Conservation (phyloP, 1,284 basidiomycete genomes). For the Ustilago curta region DNA sequence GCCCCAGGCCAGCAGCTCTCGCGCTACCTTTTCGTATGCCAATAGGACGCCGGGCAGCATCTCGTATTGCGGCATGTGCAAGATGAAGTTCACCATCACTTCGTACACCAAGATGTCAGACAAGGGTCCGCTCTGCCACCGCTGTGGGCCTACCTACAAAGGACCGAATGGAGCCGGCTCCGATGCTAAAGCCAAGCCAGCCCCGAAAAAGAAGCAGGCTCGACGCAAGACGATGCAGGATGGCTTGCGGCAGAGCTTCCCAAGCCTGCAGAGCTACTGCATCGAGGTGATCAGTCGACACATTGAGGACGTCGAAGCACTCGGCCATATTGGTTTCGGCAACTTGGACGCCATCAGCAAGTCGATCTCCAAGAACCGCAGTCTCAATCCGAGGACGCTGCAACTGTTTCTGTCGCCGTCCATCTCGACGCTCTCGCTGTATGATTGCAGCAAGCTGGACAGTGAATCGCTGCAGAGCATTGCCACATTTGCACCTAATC, state of each 20-base stretch:
- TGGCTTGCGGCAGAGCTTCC: conserved; percentile 71
- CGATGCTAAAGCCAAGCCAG: conserved; percentile 31
- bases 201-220: conserved; percentile 37
- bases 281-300: conserved; percentile 87
- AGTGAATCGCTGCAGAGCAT: conserved; percentile 57
- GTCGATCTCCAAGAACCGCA: conserved; percentile 85
- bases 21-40: conserved; percentile 68
- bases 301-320: conserved; percentile 88
- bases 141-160: conserved; percentile 50
- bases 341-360: conserved; percentile 65
- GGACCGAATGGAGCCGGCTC: conserved; percentile 24
- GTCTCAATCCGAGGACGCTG: conserved; percentile 80
- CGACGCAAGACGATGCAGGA: conserved; percentile 41
- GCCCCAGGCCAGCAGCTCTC: conserved; percentile 72
- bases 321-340: conserved; percentile 82
- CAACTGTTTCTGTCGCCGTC: conserved; percentile 83
- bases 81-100: conserved; percentile 83
- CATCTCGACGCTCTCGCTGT: conserved; percentile 80
- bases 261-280: conserved; percentile 80
- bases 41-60: conserved; percentile 78
- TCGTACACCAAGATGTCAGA: conserved; percentile 73
- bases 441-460: conserved; percentile 80
- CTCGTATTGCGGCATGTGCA: conserved; percentile 83
- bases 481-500: conserved; percentile 57
- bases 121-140: conserved; percentile 51